A percentile compares a stretch with the other conserved stretches of the same genome.
Evolutionary conservation across 2,329 filamentous ascomycete genomes (phyloP).

Genomic region (Teratosphaeria nubilosa): DNA sequence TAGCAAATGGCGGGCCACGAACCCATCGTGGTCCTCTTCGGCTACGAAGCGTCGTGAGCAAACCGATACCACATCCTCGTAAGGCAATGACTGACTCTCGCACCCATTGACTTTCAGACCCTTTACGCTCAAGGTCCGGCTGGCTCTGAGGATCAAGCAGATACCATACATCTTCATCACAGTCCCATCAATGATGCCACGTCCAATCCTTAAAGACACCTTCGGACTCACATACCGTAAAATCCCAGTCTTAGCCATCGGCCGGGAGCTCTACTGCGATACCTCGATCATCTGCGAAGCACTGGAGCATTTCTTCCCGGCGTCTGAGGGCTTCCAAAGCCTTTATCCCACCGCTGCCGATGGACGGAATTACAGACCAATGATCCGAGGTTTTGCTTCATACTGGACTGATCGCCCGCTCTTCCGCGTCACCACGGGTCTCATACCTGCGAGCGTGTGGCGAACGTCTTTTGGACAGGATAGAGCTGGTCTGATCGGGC

Average conservation of each 20-base stretch:
- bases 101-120: conserved; percentile 3
- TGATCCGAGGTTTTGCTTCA: conserved; percentile 31
- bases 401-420: conserved; percentile 33
- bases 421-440: conserved; percentile 30
- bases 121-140: conserved; percentile 28
- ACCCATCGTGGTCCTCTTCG: conserved; percentile 18
- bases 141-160: conserved; percentile 27
- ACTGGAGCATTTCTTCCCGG: conserved; percentile 22
- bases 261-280: conserved; percentile 25
- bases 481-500: conserved; percentile 30
- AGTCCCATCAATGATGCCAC: conserved; percentile 32
- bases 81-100: neutral
- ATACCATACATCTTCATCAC: conserved; percentile 30
- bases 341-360: conserved; percentile 26
- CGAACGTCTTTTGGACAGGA: conserved; percentile 30
- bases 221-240: conserved; percentile 32
- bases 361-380: conserved; percentile 24
- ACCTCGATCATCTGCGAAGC: conserved; percentile 25
- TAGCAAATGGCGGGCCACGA: neutral
- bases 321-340: conserved; percentile 23
- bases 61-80: neutral
- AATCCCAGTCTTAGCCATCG: conserved; percentile 24
- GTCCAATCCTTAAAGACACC: conserved; percentile 25
- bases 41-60: conserved; percentile 15
- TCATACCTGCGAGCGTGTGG: conserved; percentile 33